These are phyloP conservation scores for Coemansia sp. DNA, from an alignment of 192 early-diverging fungal species.

Conservation along the genomic window DNA sequence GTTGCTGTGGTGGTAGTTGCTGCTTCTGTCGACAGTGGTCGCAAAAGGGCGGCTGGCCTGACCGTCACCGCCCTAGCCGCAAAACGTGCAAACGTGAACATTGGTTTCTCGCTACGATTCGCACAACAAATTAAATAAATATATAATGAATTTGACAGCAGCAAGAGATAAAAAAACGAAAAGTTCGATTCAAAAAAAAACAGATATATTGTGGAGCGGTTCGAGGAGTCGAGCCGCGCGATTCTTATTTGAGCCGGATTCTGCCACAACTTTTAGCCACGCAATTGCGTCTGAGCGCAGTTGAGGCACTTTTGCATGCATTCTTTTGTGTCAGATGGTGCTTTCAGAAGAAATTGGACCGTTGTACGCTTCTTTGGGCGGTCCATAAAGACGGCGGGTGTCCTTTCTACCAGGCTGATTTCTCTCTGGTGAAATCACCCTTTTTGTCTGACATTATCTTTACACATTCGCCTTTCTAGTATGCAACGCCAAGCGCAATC, in stretches of 20 bases:
- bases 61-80: not conserved
- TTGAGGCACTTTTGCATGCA: no score
- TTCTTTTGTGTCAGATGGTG: no score
- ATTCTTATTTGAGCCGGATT: no score
- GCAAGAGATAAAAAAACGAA: not conserved
- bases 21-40: slow-evolving; percentile 25
- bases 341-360: no score
- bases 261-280: no score
- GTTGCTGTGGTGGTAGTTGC: not conserved
- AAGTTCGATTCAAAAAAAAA: not conserved
- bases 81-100: slow-evolving; percentile 30
- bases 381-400: not conserved
- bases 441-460: not conserved
- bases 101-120: slow-evolving; percentile 1
- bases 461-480: not conserved
- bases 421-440: no score
- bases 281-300: no score
- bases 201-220: no score
- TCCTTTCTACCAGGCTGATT: not conserved
- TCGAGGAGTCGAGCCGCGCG: no score
- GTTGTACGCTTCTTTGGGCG: no score
- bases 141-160: not conserved
- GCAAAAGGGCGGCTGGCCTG: slow-evolving; percentile 10
- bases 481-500: not conserved
- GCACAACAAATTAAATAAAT: not conserved